These are phyloP conservation scores for Blastobotrys chiropterorum DNA, from an alignment of 805 yeast genomes.

Conservation along the genomic window DNA sequence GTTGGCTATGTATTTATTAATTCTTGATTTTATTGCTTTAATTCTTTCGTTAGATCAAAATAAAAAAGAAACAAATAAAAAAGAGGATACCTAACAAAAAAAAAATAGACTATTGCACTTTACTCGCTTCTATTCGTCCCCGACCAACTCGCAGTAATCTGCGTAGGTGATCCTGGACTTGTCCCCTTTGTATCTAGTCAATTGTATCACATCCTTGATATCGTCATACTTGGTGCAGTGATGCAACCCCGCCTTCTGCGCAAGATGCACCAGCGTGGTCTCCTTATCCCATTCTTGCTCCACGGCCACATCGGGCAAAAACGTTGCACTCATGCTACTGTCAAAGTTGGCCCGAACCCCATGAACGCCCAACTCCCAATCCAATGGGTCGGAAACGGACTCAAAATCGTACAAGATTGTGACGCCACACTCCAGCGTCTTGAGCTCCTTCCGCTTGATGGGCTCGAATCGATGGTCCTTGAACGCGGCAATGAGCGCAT, in stretches of 20 bases:
- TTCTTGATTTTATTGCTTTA: slow-evolving; percentile 1
- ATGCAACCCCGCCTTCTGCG: slow-evolving; percentile 53
- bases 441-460: slow-evolving; percentile 49
- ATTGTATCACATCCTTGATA: slow-evolving; percentile 34
- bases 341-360: slow-evolving; percentile 66
- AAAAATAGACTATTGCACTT: not conserved
- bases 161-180: slow-evolving; percentile 39
- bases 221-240: not conserved
- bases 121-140: not conserved
- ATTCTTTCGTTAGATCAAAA: not conserved
- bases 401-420: slow-evolving; percentile 60
- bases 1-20: slow-evolving; percentile 4
- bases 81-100: not conserved
- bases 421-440: slow-evolving; percentile 47
- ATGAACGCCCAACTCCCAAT: slow-evolving; percentile 80
- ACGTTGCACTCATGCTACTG: slow-evolving; percentile 57
- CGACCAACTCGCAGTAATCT: slow-evolving; percentile 31
- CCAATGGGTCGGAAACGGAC: slow-evolving; percentile 43
- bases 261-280: slow-evolving; percentile 64
- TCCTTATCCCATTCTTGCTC: slow-evolving; percentile 79
- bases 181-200: slow-evolving; percentile 52
- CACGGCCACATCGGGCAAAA: slow-evolving; percentile 81
- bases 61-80: too few relatives aligned
- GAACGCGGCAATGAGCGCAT: slow-evolving; percentile 63
- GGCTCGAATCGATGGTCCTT: slow-evolving; percentile 77